Base-by-base conservation (phyloP, 768 basidiomycete genomes). In the Suillus placidus region DNA sequence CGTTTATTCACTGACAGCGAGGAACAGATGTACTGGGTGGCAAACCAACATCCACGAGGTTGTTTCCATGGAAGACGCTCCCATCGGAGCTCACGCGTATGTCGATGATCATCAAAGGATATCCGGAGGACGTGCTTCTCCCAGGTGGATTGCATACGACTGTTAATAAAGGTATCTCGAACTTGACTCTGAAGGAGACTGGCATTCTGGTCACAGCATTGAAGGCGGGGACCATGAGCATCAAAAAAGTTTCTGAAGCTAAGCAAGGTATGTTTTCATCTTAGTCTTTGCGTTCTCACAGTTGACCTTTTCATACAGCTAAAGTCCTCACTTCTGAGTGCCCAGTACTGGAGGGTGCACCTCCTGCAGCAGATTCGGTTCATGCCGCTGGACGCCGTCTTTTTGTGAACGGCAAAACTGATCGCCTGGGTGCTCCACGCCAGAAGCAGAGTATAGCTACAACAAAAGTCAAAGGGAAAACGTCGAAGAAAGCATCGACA, bases 41-140 rank as follows among this genome's bases (percentile, higher is more conserved):
- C 2, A 49, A 49, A 49, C n/a, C 13, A 23, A 4, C 23, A 23
- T 49, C 47, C 12, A 4, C 0, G 4, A 37, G 7, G 20, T 40
- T 30, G 2, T 63, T 63, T 52, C 62, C 49, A n/a, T 63, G 62
- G 62, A 49, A 47, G 23, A 63, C 47, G 3, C 47, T 63, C 1
- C 26, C 45, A 32, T 16, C 18, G 6, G 54, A 51, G 37, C 62
- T 62, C n/a, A 38, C 34, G 2, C 13, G 16, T 12, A 47, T 37
- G 13, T 35, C 18, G 4, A 13, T 60, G n/a, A 5, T 60, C 58
- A 60, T 60, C 26, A 43, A 60, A 13, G 38, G 60, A 7, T 60
- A 60, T 60, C 60, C n/a, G 3, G 26, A 60, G 4, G 38, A 60
- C 1, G 60, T 60, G 26, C 34, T 60, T 4, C 38, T 60, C 38